Percentiles rank a stretch among this genome's conserved stretches.
These are phyloP conservation scores for Allium fistulosum DNA, from an alignment of 106 monocot genomes.

Conservation along the genomic window DNA sequence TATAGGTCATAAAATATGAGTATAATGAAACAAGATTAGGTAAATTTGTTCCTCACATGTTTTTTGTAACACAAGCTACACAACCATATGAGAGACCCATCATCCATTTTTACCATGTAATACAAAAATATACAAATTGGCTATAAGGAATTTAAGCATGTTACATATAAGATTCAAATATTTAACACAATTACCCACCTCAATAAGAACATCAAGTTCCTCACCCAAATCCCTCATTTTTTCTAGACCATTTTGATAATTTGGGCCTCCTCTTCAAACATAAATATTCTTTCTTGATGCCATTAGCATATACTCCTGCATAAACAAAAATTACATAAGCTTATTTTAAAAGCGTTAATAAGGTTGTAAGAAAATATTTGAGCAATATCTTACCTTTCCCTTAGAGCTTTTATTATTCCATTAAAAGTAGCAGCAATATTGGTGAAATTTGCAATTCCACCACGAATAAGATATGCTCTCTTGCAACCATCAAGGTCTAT, in stretches of 20 bases:
- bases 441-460: slow-evolving; percentile 97
- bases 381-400: slow-evolving; percentile 47
- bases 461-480: slow-evolving; percentile 91
- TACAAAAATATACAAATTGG: no score
- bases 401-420: slow-evolving; percentile 84
- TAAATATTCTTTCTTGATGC: slow-evolving; percentile 78
- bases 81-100: no score
- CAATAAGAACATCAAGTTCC: slow-evolving; percentile 72
- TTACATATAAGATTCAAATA: no score
- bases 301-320: slow-evolving; percentile 74
- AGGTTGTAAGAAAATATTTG: background rate
- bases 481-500: slow-evolving; percentile 86
- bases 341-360: background rate
- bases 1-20: no score
- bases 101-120: no score
- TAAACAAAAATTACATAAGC: no score
- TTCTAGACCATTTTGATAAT: slow-evolving; percentile 79
- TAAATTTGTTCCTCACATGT: no score
- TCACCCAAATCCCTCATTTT: slow-evolving; percentile 74
- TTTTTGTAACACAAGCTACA: no score
- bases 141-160: no score
- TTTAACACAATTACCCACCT: slow-evolving; percentile 29
- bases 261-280: slow-evolving; percentile 89
- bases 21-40: no score
- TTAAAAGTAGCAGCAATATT: slow-evolving; percentile 92